Percentiles rank a stretch among this genome's conserved stretches.
Conservation (phyloP, 306 rosid species). For the Dryas octopetala region DNA sequence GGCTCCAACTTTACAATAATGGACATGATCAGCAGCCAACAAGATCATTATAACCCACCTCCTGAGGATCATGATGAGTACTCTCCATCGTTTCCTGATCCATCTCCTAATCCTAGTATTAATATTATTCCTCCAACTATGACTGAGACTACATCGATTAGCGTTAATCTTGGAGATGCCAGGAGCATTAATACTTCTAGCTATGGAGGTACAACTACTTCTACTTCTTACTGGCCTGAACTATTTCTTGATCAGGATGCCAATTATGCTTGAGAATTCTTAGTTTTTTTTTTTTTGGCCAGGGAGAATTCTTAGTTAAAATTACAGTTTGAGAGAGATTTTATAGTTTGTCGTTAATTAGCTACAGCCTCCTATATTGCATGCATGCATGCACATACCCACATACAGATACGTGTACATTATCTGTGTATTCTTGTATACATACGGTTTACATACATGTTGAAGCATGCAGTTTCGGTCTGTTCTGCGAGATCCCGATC, state of each 20-base stretch:
- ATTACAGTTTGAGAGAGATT: constrained; percentile 5
- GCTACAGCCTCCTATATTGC: constrained; percentile 1
- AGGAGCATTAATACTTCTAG: constrained; percentile 49
- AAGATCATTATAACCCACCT: constrained; percentile 33
- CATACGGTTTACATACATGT: not conserved
- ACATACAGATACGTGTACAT: not conserved
- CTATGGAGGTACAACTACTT: constrained; percentile 38
- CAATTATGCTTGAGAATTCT: constrained; percentile 43
- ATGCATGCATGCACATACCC: constrained; percentile 21
- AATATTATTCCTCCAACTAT: constrained; percentile 24
- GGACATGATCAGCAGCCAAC: constrained; percentile 40
- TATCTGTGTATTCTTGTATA: not conserved
- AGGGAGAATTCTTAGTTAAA: no score
- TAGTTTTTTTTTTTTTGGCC: constrained; percentile 18
- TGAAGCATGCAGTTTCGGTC: no score
- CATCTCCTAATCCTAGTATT: constrained; percentile 16
- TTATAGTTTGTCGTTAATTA: constrained; percentile 19
- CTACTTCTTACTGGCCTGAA: constrained; percentile 60
- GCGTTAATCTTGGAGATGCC: constrained; percentile 46
- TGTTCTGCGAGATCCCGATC: no score
- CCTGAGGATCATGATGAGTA: constrained; percentile 16
- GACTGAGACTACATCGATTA: constrained; percentile 4
- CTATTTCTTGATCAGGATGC: constrained; percentile 31
- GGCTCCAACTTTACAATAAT: constrained; percentile 40
- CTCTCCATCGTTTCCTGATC: constrained; percentile 37